phyloP scores from a whole-genome alignment of 2,329 filamentous ascomycete species.

The Colletotrichum eleusines region DNA sequence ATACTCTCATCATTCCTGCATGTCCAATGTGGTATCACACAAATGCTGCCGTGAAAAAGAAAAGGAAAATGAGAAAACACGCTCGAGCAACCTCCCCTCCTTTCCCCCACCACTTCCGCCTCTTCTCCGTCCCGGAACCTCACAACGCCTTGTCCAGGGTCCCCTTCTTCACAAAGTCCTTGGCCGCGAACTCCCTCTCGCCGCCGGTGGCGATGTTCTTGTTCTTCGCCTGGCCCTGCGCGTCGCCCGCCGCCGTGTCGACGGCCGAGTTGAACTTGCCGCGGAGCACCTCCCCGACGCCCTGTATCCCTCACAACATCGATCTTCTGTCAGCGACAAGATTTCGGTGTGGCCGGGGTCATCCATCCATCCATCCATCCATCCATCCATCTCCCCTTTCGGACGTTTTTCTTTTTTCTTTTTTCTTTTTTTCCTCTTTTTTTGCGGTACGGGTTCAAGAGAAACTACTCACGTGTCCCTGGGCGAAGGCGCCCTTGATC shows the following conservation, averaged over 20 bases:
- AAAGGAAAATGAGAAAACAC: background rate
- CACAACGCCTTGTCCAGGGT: slow-evolving; percentile 36
- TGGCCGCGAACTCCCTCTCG: slow-evolving; percentile 40
- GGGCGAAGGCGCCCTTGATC: slow-evolving; percentile 41
- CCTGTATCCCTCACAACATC: too few species aligned
- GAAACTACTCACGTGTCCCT: slow-evolving; percentile 33
- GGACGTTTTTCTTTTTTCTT: too few species aligned
- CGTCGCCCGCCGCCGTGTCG: slow-evolving; percentile 49
- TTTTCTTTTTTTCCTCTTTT: too few species aligned
- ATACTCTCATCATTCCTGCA: background rate
- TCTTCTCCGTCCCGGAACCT: background rate
- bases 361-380: too few species aligned
- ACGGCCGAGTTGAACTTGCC: slow-evolving; percentile 52
- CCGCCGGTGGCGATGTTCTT: slow-evolving; percentile 43
- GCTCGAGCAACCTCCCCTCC: background rate
- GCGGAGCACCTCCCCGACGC: slow-evolving; percentile 39
- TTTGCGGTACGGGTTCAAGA: too few species aligned
- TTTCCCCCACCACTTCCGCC: too few species aligned
- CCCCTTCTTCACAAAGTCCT: slow-evolving; percentile 38
- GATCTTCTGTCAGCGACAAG: too few species aligned
- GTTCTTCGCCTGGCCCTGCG: slow-evolving; percentile 50
- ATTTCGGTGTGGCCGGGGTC: too few species aligned
- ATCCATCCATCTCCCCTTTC: too few species aligned
- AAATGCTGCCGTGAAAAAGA: background rate
- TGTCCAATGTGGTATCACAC: background rate